phyloP scores from a whole-genome alignment of 2,329 filamentous ascomycete genomes.

The Pseudogymnoascus sp. region DNA sequence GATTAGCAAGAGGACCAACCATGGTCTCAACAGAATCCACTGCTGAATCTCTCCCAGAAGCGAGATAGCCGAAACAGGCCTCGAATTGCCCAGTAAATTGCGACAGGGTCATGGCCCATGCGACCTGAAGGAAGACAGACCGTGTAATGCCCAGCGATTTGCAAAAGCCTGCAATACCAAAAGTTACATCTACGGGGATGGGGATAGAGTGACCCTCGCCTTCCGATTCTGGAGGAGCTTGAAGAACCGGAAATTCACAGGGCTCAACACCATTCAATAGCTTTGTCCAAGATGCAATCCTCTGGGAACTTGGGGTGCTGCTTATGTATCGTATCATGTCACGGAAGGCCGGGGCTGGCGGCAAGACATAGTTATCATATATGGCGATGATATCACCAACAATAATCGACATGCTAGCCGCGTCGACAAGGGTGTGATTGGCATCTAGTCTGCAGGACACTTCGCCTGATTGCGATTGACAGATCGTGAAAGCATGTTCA shows the following conservation, averaged over 20 bases:
- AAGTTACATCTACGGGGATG: neutral
- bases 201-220: conserved; percentile 14
- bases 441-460: neutral
- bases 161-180: conserved; percentile 31
- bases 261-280: conserved; percentile 24
- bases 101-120: conserved; percentile 45
- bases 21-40: conserved; percentile 39
- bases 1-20: conserved; percentile 42
- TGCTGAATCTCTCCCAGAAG: conserved; percentile 38
- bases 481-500: conserved; percentile 1
- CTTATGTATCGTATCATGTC: neutral
- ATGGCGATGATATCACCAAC: conserved; percentile 9
- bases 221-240: conserved; percentile 17
- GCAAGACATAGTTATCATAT: conserved; percentile 4
- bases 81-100: conserved; percentile 26
- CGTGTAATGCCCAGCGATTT: conserved; percentile 31
- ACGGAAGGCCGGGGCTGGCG: neutral
- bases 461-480: conserved; percentile 8
- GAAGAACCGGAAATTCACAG: conserved; percentile 32
- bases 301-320: neutral
- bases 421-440: conserved; percentile 9
- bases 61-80: conserved; percentile 35
- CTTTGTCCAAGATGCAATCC: conserved; percentile 24
- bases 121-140: conserved; percentile 44
- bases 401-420: conserved; percentile 11